phyloP scores from a whole-genome alignment of 352 stramenopile genomes.

The Phytophthora tentaculata region DNA sequence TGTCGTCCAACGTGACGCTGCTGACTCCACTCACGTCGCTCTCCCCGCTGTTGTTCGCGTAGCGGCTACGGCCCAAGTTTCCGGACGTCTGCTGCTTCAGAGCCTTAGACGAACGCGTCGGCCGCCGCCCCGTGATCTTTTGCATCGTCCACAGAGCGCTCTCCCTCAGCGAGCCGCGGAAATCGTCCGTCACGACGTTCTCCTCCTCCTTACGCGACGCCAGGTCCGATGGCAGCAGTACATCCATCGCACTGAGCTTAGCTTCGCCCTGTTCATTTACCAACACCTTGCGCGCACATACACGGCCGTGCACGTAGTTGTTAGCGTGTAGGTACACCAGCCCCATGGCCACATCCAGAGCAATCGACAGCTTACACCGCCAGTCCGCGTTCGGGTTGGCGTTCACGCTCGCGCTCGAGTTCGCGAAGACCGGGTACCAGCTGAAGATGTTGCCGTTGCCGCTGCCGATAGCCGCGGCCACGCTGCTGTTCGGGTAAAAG shows the following conservation, averaged over 20 bases:
- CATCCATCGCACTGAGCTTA: conserved; percentile 78
- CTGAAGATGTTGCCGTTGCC: conserved; percentile 58
- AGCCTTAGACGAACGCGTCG: conserved; percentile 10
- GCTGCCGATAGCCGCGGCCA: conserved; percentile 42
- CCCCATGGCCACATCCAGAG: conserved; percentile 80
- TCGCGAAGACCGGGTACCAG: conserved; percentile 53
- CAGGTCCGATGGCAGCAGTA: conserved; percentile 46
- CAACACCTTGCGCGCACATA: conserved; percentile 71
- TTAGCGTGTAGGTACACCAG: conserved; percentile 78
- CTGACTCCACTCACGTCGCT: conserved; percentile 35
- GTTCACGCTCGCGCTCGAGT: conserved; percentile 44
- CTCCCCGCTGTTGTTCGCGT: conserved; percentile 40
- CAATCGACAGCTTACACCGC: conserved; percentile 79
- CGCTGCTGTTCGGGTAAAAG: conserved; percentile 44
- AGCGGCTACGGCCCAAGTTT: conserved; percentile 27
- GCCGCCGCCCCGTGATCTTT: conserved; percentile 37
- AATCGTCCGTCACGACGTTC: conserved; percentile 28
- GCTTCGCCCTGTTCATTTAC: conserved; percentile 78
- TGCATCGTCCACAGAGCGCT: conserved; percentile 53
- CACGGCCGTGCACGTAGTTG: conserved; percentile 62
- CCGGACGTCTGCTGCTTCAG: conserved; percentile 15
- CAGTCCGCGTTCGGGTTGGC: conserved; percentile 58
- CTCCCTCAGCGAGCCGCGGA: conserved; percentile 54
- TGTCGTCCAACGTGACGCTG: conserved; percentile 39
- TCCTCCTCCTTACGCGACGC: conserved; percentile 12